Evolutionary conservation across 1,139 yeast species (phyloP).

Genomic region (Suhomyces ambrosiae): DNA sequence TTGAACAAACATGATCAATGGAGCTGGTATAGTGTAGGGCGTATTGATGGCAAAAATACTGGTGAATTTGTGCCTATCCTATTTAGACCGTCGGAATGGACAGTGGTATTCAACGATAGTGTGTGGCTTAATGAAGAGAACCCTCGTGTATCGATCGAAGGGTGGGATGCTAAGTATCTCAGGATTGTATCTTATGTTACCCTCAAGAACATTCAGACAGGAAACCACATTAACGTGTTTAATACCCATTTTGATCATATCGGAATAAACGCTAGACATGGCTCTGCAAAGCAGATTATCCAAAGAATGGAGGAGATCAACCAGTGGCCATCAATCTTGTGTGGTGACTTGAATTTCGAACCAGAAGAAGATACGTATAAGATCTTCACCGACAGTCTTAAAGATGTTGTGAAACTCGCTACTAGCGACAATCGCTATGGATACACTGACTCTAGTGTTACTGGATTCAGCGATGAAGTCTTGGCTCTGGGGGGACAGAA

Average conservation of each 20-base stretch:
- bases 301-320: constrained; percentile 41
- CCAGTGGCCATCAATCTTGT: constrained; percentile 43
- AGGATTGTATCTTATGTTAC: constrained; percentile 51
- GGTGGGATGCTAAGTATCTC: constrained; percentile 59
- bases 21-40: constrained; percentile 37
- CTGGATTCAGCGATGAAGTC: constrained; percentile 50
- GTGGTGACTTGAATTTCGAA: constrained; percentile 28
- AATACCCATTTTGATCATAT: constrained; percentile 61
- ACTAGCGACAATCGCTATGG: constrained; percentile 42
- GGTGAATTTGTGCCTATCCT: constrained; percentile 43
- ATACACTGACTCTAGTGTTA: constrained; percentile 46
- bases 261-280: constrained; percentile 48
- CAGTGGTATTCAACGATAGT: constrained; percentile 32
- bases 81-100: constrained; percentile 35
- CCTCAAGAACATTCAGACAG: constrained; percentile 31
- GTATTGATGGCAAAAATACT: constrained; percentile 33
- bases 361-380: constrained; percentile 23
- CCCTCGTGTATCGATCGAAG: constrained; percentile 32
- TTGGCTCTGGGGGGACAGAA: constrained; percentile 35
- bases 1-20: constrained; percentile 34
- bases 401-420: constrained; percentile 32
- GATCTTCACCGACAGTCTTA: constrained; percentile 34
- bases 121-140: constrained; percentile 38
- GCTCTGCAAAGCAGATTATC: constrained; percentile 49
- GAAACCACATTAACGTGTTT: constrained; percentile 43